Conservation (phyloP, 441 rosid genomes). For the Gossypium armourianum region DNA sequence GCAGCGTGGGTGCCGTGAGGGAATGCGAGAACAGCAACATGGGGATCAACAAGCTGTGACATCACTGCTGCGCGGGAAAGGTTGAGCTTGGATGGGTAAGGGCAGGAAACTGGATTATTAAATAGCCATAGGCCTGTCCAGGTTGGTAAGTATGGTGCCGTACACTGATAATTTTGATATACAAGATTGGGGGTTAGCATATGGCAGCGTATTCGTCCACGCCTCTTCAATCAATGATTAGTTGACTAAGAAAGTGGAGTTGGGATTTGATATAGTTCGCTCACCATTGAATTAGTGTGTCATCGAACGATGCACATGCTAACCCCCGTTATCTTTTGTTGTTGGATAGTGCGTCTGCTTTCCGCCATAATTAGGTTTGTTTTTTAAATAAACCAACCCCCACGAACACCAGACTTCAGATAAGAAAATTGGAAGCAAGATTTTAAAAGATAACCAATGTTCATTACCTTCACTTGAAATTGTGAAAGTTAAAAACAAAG, state of each 20-base stretch:
- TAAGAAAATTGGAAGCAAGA: background rate
- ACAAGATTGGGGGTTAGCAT: too few relatives aligned
- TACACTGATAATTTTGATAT: too few relatives aligned
- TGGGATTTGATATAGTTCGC: too few relatives aligned
- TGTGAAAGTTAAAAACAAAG: background rate
- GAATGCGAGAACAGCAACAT: constrained; percentile 42
- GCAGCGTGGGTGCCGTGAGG: constrained; percentile 38
- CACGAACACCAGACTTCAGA: background rate
- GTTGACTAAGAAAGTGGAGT: too few relatives aligned
- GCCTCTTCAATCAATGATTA: too few relatives aligned
- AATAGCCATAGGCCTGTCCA: background rate
- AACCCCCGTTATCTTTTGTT: background rate
- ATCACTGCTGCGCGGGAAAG: background rate
- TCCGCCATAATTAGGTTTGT: too few relatives aligned
- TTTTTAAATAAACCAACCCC: too few relatives aligned
- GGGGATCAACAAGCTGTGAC: background rate
- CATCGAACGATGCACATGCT: background rate
- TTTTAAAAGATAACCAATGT: background rate
- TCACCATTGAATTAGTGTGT: background rate
- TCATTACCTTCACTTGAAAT: constrained; percentile 4
- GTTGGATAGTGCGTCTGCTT: background rate
- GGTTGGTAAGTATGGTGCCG: too few relatives aligned
- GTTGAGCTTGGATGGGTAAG: background rate
- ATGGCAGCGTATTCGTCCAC: too few relatives aligned
- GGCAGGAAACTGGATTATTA: background rate